Evolutionary conservation across 352 stramenopile genomes (phyloP).

Genomic region (Phytophthora pisi): DNA sequence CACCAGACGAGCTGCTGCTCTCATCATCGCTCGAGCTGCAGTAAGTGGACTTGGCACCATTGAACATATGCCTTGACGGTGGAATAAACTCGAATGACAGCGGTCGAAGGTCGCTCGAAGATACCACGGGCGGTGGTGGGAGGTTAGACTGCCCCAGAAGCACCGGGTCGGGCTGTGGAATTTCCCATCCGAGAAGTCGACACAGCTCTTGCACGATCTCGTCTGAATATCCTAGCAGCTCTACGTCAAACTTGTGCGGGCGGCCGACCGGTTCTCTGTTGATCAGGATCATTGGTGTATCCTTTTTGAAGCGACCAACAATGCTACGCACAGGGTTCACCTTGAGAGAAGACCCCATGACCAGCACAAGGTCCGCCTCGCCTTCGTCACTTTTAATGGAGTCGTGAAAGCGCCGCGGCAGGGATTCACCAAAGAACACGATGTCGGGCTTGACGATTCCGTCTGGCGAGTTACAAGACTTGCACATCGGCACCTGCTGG

Average conservation of each 20-base stretch:
- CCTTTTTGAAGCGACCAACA: conserved; percentile 80
- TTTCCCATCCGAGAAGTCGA: conserved; percentile 75
- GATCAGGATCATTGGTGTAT: conserved; percentile 86
- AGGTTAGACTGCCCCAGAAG: conserved; percentile 72
- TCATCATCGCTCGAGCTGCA: conserved; percentile 65
- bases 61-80: conserved; percentile 79
- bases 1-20: conserved; percentile 60
- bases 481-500: conserved; percentile 82
- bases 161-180: conserved; percentile 72
- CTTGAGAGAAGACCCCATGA: conserved; percentile 99
- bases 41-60: conserved; percentile 66
- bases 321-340: conserved; percentile 95
- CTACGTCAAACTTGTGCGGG: conserved; percentile 86
- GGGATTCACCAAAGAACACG: conserved; percentile 97
- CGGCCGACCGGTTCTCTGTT: conserved; percentile 84
- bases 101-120: conserved; percentile 34
- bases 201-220: conserved; percentile 87
- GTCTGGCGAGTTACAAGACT: conserved; percentile 62
- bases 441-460: conserved; percentile 98
- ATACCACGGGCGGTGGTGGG: conserved; percentile 22
- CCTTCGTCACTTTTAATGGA: conserved; percentile 80
- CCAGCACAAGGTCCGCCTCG: conserved; percentile 95
- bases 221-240: conserved; percentile 84
- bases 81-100: conserved; percentile 71
- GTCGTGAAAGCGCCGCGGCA: conserved; percentile 91